Percentiles rank a stretch among this genome's conserved stretches.
phyloP scores from a whole-genome alignment of 1,284 basidiomycete species.

The Afroboletus lepidellus region DNA sequence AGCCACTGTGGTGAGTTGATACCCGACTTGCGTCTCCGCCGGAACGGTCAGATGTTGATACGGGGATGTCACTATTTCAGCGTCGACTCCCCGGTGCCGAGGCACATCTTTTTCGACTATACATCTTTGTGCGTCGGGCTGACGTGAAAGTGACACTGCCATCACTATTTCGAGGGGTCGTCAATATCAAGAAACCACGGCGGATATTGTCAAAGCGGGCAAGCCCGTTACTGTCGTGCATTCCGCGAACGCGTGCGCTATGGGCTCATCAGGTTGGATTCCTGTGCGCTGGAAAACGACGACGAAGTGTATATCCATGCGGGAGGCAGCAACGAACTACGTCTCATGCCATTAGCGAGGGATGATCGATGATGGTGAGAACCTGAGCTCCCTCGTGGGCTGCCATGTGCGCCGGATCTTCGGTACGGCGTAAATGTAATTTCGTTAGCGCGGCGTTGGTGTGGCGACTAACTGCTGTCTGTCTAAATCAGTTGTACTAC shows the following conservation, averaged over 20 bases:
- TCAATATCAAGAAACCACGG: constrained; percentile 23
- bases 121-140: constrained; percentile 27
- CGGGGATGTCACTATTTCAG: constrained; percentile 14
- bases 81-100: constrained; percentile 27
- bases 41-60: constrained; percentile 3
- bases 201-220: constrained; percentile 7
- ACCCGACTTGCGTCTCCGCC: not conserved
- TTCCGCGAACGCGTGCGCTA: constrained; percentile 26
- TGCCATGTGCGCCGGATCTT: constrained; percentile 32
- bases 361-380: constrained; percentile 9
- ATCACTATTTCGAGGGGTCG: constrained; percentile 29
- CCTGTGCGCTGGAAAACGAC: constrained; percentile 21
- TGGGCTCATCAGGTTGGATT: constrained; percentile 24
- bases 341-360: constrained; percentile 13
- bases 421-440: constrained; percentile 5
- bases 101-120: constrained; percentile 30
- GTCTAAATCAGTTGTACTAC: constrained; percentile 5
- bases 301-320: constrained; percentile 33
- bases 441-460: constrained; percentile 13
- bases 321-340: constrained; percentile 24
- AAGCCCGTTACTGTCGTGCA: constrained; percentile 20
- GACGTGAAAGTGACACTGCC: constrained; percentile 32
- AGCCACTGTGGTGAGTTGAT: constrained; percentile 25
- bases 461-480: constrained; percentile 14
- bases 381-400: constrained; percentile 24